Evolutionary conservation across 2,329 filamentous ascomycete species (phyloP).

Genomic region (Sordariomycetes sp.): DNA sequence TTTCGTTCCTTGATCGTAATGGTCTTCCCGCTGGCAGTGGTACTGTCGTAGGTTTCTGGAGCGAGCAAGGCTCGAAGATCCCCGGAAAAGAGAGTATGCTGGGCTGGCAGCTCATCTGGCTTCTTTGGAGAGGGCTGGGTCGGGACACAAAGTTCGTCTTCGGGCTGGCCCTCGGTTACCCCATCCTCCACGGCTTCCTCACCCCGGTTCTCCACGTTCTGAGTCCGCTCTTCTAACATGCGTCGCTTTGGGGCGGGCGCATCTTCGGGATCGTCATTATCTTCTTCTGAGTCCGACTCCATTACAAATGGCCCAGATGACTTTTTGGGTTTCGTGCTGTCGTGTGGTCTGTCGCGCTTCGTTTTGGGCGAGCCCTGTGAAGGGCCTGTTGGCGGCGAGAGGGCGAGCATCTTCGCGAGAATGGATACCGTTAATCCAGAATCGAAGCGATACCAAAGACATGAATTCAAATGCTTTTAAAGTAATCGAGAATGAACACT

Average conservation of each 20-base stretch:
- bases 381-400: conserved; percentile 50
- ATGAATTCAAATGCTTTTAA: not conserved
- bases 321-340: conserved; percentile 21
- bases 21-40: conserved; percentile 48
- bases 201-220: no score
- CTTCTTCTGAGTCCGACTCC: conserved; percentile 27
- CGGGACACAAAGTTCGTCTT: no score
- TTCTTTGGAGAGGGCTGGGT: no score
- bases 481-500: not conserved
- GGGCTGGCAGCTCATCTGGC: no score
- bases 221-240: conserved; percentile 16
- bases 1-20: conserved; percentile 47
- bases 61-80: conserved; percentile 15
- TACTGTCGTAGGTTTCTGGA: conserved; percentile 28
- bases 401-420: conserved; percentile 39
- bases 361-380: conserved; percentile 37
- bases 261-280: conserved; percentile 7
- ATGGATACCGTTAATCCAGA: not conserved
- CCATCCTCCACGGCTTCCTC: no score
- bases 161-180: no score
- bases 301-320: conserved; percentile 27
- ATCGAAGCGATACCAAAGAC: not conserved
- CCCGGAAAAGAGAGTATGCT: conserved; percentile 15
- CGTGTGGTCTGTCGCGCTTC: conserved; percentile 26
- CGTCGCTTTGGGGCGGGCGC: conserved; percentile 18